Base-by-base conservation (phyloP, 768 basidiomycete species). In the Podaxis sp. region DNA sequence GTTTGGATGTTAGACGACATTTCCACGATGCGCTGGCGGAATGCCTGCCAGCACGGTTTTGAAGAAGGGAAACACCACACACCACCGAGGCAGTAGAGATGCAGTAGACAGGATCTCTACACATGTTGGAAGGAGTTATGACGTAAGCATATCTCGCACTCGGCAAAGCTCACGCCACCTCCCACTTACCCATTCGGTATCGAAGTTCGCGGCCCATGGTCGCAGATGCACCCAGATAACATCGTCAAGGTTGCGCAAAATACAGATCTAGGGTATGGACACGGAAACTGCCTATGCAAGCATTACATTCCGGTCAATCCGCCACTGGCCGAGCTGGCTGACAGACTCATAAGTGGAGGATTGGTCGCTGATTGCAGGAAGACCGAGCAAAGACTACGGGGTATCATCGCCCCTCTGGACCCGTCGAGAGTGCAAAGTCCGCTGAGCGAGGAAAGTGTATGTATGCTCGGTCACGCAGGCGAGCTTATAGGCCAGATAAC, bases 1-100 rank as follows among this genome's bases (percentile, higher is more conserved):
- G 76, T 74, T 66, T 84, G 83, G n/a, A 69, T 63, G 51, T 67
- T 66, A 32, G 74, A 73, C 48, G 66, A 67, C 74, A 76, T 74
- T 60, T 59, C 64, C 52, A 66, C 61, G 59, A 55, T 38, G 35
- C 11, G 10, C 35, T 10, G n/a, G 21, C 21, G 37, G 9, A 23
- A n/a, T 11, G 35, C 52, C 21, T 36, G 18, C 3, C 6, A n/a
- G 14, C 18, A 44, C 42, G 21, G 42, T 7, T 44, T 44, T 44
- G 42, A 18, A 16, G 42, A 16, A 7, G n/a, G 6, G 42, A 44
- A 18, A 44, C 14, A 44, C n/a, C n/a, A n/a, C 14, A 44, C 42
- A 18, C 42, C 42, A 18, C 42, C 42, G 42, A 18, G 13, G 42
- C 42, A n/a, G 14, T 18, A 44, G 42, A n/a, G 7, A 32, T 32